Base-by-base conservation (phyloP, 176 grass and related monocot genomes). In the Musa beccarii region DNA sequence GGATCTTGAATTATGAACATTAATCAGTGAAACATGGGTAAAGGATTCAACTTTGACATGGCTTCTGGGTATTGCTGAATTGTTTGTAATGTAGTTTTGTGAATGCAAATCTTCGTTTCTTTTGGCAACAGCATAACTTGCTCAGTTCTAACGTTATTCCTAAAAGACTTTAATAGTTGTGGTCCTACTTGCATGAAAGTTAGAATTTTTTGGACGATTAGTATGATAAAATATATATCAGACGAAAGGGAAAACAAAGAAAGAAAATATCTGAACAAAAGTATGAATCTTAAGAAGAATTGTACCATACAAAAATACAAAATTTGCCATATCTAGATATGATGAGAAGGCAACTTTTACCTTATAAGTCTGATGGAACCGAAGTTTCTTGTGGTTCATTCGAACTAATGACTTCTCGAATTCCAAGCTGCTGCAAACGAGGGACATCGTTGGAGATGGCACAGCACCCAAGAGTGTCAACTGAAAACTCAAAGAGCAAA, bases 311-410 rank as follows among this genome's bases (percentile, higher is more conserved):
- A 28, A 68, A 14, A 68, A 28, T 0, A 68, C 5, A 29, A 26
- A 16, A 14, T 29, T 34, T 29, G 9, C 10, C 26, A 28, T 26
- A 23, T 8, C 21, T 13, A 68, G 13, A 10, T 11, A 68, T 68
- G 2, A 34, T 12, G 22, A 68, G 1, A 13, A 16, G 23, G 15
- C 71, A 74, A 17, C 17, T 3, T 8, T 13, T 55, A 74, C 71
- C 52, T 55, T 99, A 99, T 82, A 94, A 87, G 55, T 81, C 86
- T 74, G 89, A 86, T 8, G 88, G 81, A 50, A 94, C 95, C 83
- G 94, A 79, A 50, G 88, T 99, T 68, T 99, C 95, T 29, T 99
- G 95, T 51, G 91, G 80, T 72, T 99, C 96, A 28, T 95, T 99
- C 70, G 95, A 81, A 2, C 88, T 99, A 26, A 99, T 92, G 12